A percentile compares a stretch with the other conserved stretches of the same genome.
Evolutionary conservation across 2,329 filamentous ascomycete species (phyloP).

Genomic region (Hymenotorrendiella dingleyae): DNA sequence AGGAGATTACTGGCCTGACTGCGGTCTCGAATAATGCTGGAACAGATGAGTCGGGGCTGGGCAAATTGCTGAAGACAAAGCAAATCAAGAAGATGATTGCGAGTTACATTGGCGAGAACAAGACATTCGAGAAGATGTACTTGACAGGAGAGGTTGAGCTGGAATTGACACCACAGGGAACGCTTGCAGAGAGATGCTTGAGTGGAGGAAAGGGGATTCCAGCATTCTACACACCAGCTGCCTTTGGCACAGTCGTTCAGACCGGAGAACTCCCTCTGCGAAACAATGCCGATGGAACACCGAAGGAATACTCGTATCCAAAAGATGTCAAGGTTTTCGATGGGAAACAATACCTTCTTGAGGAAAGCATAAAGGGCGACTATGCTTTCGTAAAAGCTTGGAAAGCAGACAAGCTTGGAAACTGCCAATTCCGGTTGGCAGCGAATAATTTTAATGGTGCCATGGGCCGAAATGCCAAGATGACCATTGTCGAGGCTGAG

Average conservation of each 20-base stretch:
- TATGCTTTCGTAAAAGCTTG: slow-evolving; percentile 92
- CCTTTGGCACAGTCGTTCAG: slow-evolving; percentile 73
- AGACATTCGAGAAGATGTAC: slow-evolving; percentile 88
- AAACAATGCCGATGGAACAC: slow-evolving; percentile 71
- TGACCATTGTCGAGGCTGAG: slow-evolving; percentile 89
- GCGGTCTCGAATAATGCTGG: slow-evolving; percentile 94
- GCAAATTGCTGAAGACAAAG: slow-evolving; percentile 70
- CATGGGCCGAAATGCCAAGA: slow-evolving; percentile 86
- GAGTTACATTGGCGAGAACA: slow-evolving; percentile 92
- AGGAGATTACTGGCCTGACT: slow-evolving; percentile 70
- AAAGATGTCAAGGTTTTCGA: slow-evolving; percentile 90
- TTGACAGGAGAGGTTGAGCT: slow-evolving; percentile 81
- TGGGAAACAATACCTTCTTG: slow-evolving; percentile 84
- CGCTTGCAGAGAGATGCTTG: slow-evolving; percentile 80
- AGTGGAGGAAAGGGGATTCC: slow-evolving; percentile 85
- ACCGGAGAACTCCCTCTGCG: slow-evolving; percentile 82
- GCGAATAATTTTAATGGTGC: slow-evolving; percentile 92
- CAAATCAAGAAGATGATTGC: slow-evolving; percentile 92
- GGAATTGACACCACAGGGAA: slow-evolving; percentile 88
- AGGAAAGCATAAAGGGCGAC: slow-evolving; percentile 82
- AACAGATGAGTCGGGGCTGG: slow-evolving; percentile 73
- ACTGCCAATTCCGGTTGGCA: slow-evolving; percentile 82
- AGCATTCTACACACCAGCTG: slow-evolving; percentile 88
- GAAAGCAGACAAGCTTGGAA: slow-evolving; percentile 87
- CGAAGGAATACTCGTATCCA: slow-evolving; percentile 68